Conservation (phyloP, 139 green algal genomes). For the Haematococcus lacustris region DNA sequence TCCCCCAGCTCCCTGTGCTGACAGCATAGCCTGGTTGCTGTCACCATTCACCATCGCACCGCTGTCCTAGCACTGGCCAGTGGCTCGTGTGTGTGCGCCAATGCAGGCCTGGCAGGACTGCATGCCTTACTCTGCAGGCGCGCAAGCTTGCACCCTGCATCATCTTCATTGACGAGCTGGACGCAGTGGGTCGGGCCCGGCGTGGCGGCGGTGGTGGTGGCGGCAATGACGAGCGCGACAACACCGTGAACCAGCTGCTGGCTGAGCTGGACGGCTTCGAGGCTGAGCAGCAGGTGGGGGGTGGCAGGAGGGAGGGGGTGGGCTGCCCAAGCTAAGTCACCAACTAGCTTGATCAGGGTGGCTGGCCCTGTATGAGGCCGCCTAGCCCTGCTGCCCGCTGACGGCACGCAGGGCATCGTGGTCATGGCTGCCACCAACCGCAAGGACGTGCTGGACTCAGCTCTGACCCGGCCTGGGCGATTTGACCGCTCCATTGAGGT, state of each 20-base stretch:
- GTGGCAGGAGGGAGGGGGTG: too few relatives aligned
- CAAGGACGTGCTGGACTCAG: conserved; percentile 85
- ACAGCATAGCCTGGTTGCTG: too few relatives aligned
- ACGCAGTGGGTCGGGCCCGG: conserved; percentile 75
- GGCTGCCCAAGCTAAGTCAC: too few relatives aligned
- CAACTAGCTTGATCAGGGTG: too few relatives aligned
- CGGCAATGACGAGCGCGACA: conserved; percentile 87
- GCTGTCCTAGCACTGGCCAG: too few relatives aligned
- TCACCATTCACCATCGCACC: too few relatives aligned
- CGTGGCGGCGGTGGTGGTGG: conserved; percentile 28
- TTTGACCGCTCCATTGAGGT: conserved; percentile 83
- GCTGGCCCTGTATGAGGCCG: too few relatives aligned
- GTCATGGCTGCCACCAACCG: conserved; percentile 93
- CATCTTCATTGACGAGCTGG: conserved; percentile 97
- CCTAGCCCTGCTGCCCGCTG: neutral
- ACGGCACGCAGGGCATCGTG: conserved; percentile 57
- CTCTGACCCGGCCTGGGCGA: conserved; percentile 78
- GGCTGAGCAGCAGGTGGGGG: conserved; percentile 39
- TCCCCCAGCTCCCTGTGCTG: too few relatives aligned
- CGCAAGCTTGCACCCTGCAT: conserved; percentile 76
- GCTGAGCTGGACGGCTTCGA: conserved; percentile 91
- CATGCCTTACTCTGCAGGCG: conserved; percentile 61
- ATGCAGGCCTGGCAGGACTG: too few relatives aligned
- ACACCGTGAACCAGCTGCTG: conserved; percentile 75
- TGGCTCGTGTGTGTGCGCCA: too few relatives aligned